phyloP scores from a whole-genome alignment of 2,329 filamentous ascomycete species.

The Davidsoniella neocaledoniae region DNA sequence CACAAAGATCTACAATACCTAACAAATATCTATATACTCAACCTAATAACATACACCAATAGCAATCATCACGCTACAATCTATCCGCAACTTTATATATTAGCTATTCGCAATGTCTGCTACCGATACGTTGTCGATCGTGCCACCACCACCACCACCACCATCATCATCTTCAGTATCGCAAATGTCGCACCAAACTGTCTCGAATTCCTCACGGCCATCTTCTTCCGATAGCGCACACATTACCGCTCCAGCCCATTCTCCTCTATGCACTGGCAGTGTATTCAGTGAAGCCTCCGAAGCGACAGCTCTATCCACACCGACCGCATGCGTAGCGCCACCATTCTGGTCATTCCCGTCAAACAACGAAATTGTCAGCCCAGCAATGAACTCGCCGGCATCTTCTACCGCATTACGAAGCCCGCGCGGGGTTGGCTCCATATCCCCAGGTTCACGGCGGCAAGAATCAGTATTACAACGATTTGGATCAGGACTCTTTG shows the following conservation, averaged over 20 bases:
- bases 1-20: too few species aligned
- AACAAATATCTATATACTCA: too few species aligned
- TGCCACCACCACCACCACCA: conserved; percentile 2
- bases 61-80: too few species aligned
- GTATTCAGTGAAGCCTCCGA: conserved; percentile 8
- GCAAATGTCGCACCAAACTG: background rate
- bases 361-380: background rate
- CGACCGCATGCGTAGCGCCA: conserved; percentile 6
- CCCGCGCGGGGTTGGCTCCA: background rate
- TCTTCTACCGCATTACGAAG: background rate
- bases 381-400: background rate
- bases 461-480: background rate
- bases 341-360: conserved; percentile 10
- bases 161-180: background rate
- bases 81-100: too few species aligned
- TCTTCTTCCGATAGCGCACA: conserved; percentile 1
- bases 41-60: too few species aligned
- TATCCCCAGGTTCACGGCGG: background rate
- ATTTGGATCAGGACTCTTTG: background rate
- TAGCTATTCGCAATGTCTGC: conserved; percentile 1
- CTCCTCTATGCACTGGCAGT: conserved; percentile 1
- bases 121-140: conserved; percentile 5
- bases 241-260: background rate
- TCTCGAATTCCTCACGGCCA: background rate
- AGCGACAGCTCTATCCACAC: conserved; percentile 4